These are phyloP conservation scores for Pythium rhizo-oryzae DNA, from an alignment of 352 stramenopile genomes.

Conservation along the genomic window DNA sequence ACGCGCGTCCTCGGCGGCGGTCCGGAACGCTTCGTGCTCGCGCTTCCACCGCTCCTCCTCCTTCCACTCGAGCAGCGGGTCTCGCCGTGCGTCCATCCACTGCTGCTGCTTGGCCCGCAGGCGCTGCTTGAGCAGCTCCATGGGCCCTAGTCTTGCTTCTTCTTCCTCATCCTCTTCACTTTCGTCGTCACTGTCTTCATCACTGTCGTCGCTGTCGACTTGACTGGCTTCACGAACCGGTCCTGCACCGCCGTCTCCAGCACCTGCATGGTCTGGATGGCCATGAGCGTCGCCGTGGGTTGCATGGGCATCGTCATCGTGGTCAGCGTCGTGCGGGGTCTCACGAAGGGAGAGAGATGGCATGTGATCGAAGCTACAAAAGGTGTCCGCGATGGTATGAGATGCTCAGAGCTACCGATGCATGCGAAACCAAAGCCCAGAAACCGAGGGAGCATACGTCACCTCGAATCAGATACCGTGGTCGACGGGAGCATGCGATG, in stretches of 20 bases:
- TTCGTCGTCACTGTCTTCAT: constrained; percentile 40
- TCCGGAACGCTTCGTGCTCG: constrained; percentile 40
- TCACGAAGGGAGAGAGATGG: constrained; percentile 3
- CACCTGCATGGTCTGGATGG: constrained; percentile 29
- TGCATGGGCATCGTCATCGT: constrained; percentile 28
- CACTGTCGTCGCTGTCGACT: constrained; percentile 23
- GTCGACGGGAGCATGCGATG: not conserved
- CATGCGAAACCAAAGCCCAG: not conserved
- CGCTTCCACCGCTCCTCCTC: constrained; percentile 37
- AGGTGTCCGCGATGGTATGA: not conserved
- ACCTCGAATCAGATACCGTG: not conserved
- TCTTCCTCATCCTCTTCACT: constrained; percentile 42
- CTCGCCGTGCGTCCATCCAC: constrained; percentile 41
- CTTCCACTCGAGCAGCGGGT: constrained; percentile 61
- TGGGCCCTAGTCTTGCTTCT: constrained; percentile 33
- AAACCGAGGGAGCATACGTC: not conserved
- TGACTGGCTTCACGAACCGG: constrained; percentile 22
- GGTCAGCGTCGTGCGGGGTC: not conserved
- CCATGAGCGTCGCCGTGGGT: constrained; percentile 24
- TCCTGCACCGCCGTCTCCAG: constrained; percentile 25
- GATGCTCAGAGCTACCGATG: not conserved
- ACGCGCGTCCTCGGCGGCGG: constrained; percentile 33
- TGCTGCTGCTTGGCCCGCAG: constrained; percentile 42
- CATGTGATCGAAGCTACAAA: not conserved
- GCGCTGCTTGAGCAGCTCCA: constrained; percentile 25